phyloP scores from a whole-genome alignment of 768 basidiomycete species.

The Mycena latifolia region DNA sequence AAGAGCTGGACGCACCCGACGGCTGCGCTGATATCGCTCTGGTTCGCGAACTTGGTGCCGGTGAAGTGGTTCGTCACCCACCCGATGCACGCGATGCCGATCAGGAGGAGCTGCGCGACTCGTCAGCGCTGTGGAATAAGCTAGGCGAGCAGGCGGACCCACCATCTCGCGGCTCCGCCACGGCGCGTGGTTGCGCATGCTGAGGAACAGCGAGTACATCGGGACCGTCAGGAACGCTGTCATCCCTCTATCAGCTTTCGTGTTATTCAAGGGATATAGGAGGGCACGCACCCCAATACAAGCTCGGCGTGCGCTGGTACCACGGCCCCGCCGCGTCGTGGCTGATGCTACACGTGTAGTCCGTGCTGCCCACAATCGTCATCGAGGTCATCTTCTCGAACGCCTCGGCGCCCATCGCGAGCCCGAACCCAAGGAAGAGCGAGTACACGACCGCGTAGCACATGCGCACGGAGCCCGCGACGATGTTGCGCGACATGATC shows the following conservation, averaged over 20 bases:
- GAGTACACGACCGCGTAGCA: slow-evolving; percentile 86
- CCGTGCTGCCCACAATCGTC: slow-evolving; percentile 61
- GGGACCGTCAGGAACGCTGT: slow-evolving; percentile 82
- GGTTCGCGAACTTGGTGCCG: slow-evolving; percentile 68
- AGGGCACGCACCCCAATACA: slow-evolving; percentile 73
- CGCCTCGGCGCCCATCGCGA: slow-evolving; percentile 81
- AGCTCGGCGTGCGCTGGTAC: slow-evolving; percentile 79
- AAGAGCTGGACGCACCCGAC: slow-evolving; percentile 63
- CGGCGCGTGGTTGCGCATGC: slow-evolving; percentile 74
- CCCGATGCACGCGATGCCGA: slow-evolving; percentile 74
- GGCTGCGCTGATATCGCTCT: slow-evolving; percentile 83
- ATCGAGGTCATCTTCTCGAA: slow-evolving; percentile 69
- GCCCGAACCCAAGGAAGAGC: slow-evolving; percentile 84
- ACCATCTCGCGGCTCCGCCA: slow-evolving; percentile 70
- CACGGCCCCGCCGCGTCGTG: slow-evolving; percentile 73
- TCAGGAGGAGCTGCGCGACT: slow-evolving; percentile 56
- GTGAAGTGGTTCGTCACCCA: slow-evolving; percentile 87
- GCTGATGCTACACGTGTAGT: slow-evolving; percentile 69
- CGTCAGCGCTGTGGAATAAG: background rate
- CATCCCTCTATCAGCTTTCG: background rate
- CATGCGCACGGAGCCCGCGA: slow-evolving; percentile 86
- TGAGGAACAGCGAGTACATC: slow-evolving; percentile 74
- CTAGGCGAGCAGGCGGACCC: slow-evolving; percentile 36
- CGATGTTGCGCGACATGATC: slow-evolving; percentile 83
- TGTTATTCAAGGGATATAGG: background rate